Percentiles rank a stretch among this genome's conserved stretches.
phyloP scores from a whole-genome alignment of 1,139 yeast genomes.

The Suzukiozyma palmioleophila region DNA sequence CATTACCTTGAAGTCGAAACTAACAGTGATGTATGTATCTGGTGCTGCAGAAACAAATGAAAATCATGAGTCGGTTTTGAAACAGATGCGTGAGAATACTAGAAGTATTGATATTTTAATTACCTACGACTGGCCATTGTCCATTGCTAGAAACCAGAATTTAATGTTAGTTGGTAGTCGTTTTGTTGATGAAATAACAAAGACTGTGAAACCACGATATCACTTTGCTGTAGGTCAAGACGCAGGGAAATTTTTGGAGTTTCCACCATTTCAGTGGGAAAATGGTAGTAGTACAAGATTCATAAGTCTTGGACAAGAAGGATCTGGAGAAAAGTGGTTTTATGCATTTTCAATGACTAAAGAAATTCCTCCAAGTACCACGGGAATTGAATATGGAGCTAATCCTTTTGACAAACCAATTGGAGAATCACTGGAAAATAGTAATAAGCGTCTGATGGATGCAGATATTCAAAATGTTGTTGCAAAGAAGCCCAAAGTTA shows the following conservation, averaged over 20 bases:
- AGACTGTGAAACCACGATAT: slow-evolving; percentile 51
- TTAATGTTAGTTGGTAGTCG: slow-evolving; percentile 33
- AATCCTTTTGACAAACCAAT: slow-evolving; percentile 33
- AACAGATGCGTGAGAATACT: slow-evolving; percentile 7
- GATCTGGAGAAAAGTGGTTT: slow-evolving; percentile 60
- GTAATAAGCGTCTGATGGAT: slow-evolving; percentile 12
- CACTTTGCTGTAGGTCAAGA: slow-evolving; percentile 57
- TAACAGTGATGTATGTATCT: slow-evolving; percentile 44
- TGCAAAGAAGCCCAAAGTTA: slow-evolving; percentile 26
- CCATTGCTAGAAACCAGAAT: slow-evolving; percentile 35
- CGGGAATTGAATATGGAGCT: slow-evolving; percentile 11
- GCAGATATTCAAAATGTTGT: slow-evolving; percentile 9
- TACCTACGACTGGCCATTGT: slow-evolving; percentile 58
- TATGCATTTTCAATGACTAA: slow-evolving; percentile 56
- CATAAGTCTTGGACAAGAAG: slow-evolving; percentile 59
- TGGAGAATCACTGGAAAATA: slow-evolving; percentile 4
- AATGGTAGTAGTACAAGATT: slow-evolving; percentile 47
- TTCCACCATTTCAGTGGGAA: slow-evolving; percentile 56
- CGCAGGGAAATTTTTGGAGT: slow-evolving; percentile 49
- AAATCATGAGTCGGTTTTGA: slow-evolving; percentile 13
- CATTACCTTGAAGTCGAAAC: slow-evolving; percentile 38
- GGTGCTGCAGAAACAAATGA: slow-evolving; percentile 21
- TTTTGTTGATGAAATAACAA: slow-evolving; percentile 45
- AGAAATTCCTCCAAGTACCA: slow-evolving; percentile 10
- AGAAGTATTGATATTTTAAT: slow-evolving; percentile 49